Percentiles rank a stretch among this genome's conserved stretches.
Conservation (phyloP, 2,329 filamentous ascomycete genomes). For the Penicillium paneum region DNA sequence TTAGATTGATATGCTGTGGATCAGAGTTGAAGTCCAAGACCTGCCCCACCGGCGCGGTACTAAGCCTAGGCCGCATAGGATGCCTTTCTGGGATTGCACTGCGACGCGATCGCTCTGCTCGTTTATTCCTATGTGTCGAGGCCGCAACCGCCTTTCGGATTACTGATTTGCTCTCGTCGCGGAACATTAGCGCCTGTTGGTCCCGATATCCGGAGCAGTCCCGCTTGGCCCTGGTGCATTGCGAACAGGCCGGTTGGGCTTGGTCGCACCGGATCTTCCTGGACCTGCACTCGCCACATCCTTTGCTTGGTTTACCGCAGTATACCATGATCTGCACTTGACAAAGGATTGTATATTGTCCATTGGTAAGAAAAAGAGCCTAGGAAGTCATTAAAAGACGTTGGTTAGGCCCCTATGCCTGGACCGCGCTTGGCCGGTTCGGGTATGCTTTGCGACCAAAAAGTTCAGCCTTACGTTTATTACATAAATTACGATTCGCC, state of each 20-base stretch:
- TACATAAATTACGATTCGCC: too few relatives aligned
- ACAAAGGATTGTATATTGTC: not conserved
- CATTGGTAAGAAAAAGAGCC: not conserved
- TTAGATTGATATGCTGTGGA: conserved; percentile 15
- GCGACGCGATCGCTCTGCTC: conserved; percentile 18
- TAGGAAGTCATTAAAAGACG: not conserved
- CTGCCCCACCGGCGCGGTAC: conserved; percentile 8
- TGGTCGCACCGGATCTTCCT: conserved; percentile 57
- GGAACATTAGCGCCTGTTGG: conserved; percentile 63
- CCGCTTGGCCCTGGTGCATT: conserved; percentile 60
- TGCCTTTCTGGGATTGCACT: conserved; percentile 28
- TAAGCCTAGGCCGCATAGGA: conserved; percentile 6
- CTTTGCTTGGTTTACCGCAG: conserved; percentile 46
- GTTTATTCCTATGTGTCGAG: conserved; percentile 18
- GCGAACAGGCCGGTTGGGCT: conserved; percentile 58
- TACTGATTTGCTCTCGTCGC: conserved; percentile 63
- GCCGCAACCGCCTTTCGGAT: conserved; percentile 53
- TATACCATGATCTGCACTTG: conserved; percentile 36
- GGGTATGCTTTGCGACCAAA: conserved; percentile 11
- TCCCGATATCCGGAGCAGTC: conserved; percentile 64
- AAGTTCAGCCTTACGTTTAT: too few relatives aligned
- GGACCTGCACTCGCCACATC: conserved; percentile 43
- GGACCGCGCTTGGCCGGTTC: conserved; percentile 4
- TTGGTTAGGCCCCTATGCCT: not conserved
- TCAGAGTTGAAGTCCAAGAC: conserved; percentile 20